A percentile compares a stretch with the other conserved stretches of the same genome.
Conservation (phyloP, 306 rosid genomes). For the Sicyos edulis region DNA sequence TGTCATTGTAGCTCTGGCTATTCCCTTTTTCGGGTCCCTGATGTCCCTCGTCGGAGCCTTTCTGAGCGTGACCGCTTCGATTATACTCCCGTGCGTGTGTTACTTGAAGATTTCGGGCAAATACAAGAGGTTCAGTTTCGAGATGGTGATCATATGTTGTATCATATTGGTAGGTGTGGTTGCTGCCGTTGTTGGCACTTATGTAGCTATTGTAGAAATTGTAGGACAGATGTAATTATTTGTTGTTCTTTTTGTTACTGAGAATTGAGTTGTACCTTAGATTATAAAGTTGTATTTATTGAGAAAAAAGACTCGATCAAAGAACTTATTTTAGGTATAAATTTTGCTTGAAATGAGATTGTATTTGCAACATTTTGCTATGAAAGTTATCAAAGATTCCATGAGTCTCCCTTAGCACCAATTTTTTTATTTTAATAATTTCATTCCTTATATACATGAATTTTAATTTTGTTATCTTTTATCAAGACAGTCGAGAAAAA, state of each 20-base stretch:
- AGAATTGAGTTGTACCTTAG: neutral
- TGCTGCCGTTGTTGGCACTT: constrained; percentile 43
- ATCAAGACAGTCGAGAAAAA: too few species aligned
- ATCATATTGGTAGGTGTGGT: constrained; percentile 35
- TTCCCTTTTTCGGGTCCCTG: constrained; percentile 50
- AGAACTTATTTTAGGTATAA: neutral
- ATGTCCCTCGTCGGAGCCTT: constrained; percentile 70
- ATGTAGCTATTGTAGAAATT: constrained; percentile 40
- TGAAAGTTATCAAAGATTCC: too few species aligned
- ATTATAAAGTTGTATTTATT: neutral
- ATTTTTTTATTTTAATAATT: too few species aligned
- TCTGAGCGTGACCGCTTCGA: constrained; percentile 51
- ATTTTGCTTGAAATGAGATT: too few species aligned
- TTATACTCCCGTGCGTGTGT: constrained; percentile 56
- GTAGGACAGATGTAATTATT: constrained; percentile 14
- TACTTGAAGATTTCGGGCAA: constrained; percentile 59
- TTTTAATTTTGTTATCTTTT: too few species aligned
- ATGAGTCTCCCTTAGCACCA: too few species aligned
- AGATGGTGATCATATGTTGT: constrained; percentile 20
- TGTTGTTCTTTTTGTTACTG: neutral
- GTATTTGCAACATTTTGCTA: too few species aligned
- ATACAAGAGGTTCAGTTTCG: constrained; percentile 28
- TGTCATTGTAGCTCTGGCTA: constrained; percentile 34
- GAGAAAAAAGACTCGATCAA: too few species aligned
- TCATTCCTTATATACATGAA: too few species aligned